Conservation (phyloP, 345 rosid species). For the Balakata baccata region DNA sequence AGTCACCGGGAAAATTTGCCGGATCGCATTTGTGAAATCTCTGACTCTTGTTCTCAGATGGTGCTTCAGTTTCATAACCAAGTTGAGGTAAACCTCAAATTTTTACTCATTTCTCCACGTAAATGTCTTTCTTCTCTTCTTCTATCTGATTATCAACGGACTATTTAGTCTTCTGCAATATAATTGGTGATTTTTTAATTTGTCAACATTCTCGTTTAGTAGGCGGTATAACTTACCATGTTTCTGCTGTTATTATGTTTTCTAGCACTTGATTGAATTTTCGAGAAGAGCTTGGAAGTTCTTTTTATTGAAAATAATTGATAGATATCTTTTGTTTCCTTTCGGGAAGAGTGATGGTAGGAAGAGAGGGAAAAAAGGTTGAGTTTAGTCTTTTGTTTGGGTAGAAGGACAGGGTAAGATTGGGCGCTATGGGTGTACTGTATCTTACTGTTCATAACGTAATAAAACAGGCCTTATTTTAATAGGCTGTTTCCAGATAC, state of each 20-base stretch:
- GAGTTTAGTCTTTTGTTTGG: too few relatives aligned
- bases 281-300: neutral
- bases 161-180: neutral
- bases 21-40: slow-evolving; percentile 55
- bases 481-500: slow-evolving; percentile 17
- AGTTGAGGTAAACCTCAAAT: slow-evolving; percentile 42
- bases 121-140: neutral
- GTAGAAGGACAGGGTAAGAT: neutral
- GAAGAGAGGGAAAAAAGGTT: too few relatives aligned
- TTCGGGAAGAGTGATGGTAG: too few relatives aligned
- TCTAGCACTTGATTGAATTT: too few relatives aligned
- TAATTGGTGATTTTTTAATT: too few relatives aligned
- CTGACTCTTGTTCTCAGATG: slow-evolving; percentile 70
- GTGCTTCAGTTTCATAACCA: slow-evolving; percentile 63
- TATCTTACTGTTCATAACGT: neutral
- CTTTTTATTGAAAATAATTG: neutral
- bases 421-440: neutral
- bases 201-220: neutral
- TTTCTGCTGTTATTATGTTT: too few relatives aligned
- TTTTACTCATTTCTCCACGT: slow-evolving; percentile 7
- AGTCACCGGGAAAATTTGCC: slow-evolving; percentile 40
- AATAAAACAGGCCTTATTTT: neutral
- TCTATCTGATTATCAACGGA: neutral
- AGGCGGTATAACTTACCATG: too few relatives aligned
- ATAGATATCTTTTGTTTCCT: neutral